These are phyloP conservation scores for Diaporthe destruens DNA, from an alignment of 2,329 filamentous ascomycete genomes.

Conservation along the genomic window DNA sequence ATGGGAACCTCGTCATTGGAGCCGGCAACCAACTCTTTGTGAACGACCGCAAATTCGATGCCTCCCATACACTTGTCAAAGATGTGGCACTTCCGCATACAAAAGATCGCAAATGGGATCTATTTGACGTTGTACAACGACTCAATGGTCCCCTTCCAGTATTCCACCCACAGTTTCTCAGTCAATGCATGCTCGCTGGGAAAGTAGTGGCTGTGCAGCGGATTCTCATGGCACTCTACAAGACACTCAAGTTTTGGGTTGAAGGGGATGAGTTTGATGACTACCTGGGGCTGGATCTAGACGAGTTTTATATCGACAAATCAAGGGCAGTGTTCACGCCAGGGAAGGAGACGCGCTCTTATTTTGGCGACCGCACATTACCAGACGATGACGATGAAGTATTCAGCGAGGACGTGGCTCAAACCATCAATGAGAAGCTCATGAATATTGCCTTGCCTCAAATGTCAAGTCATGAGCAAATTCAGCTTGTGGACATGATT, in stretches of 20 bases:
- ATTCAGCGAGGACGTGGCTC: slow-evolving; percentile 79
- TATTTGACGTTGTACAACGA: slow-evolving; percentile 85
- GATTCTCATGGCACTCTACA: slow-evolving; percentile 79
- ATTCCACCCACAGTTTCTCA: slow-evolving; percentile 92
- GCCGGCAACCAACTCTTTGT: slow-evolving; percentile 93
- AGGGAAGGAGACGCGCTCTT: slow-evolving; percentile 52
- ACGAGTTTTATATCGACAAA: slow-evolving; percentile 66
- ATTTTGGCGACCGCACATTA: slow-evolving; percentile 54
- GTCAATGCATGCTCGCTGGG: slow-evolving; percentile 86
- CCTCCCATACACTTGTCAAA: slow-evolving; percentile 70
- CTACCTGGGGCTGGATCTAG: slow-evolving; percentile 75
- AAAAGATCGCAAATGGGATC: slow-evolving; percentile 69
- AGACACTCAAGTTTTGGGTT: slow-evolving; percentile 84
- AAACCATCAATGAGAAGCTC: slow-evolving; percentile 81
- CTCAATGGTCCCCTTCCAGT: slow-evolving; percentile 89
- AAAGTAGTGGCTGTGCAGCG: slow-evolving; percentile 79
- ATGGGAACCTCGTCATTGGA: slow-evolving; percentile 87
- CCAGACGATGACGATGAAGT: slow-evolving; percentile 68
- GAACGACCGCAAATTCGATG: slow-evolving; percentile 80
- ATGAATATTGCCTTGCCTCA: slow-evolving; percentile 80
- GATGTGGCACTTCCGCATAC: slow-evolving; percentile 61
- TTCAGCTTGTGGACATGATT: slow-evolving; percentile 84
- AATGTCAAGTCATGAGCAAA: slow-evolving; percentile 87
- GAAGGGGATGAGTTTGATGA: slow-evolving; percentile 85
- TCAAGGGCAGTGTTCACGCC: slow-evolving; percentile 35